Conservation (phyloP, 257 asterid species). For the Solanum chiquidenum region DNA sequence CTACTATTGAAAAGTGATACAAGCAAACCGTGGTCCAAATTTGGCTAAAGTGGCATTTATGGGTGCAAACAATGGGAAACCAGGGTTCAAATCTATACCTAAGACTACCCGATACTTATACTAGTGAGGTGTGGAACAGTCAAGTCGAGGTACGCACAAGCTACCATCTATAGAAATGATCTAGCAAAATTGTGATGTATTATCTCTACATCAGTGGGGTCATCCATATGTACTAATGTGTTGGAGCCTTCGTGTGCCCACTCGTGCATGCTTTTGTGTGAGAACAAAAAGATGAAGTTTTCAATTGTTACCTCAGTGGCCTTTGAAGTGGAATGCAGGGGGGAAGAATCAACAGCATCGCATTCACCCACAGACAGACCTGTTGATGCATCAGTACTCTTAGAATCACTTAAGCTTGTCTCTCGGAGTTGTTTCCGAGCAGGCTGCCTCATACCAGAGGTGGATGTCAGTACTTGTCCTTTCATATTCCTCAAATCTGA, state of each 20-base stretch:
- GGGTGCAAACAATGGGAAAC: background rate
- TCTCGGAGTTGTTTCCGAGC: constrained; percentile 55
- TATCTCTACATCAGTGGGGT: background rate
- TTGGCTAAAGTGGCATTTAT: background rate
- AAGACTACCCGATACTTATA: background rate
- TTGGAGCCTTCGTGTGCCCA: background rate
- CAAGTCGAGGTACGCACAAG: background rate
- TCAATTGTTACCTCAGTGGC: constrained; percentile 47
- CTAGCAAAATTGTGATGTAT: background rate
- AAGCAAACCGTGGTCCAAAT: background rate
- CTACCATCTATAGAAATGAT: background rate
- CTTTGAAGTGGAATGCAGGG: constrained; percentile 66
- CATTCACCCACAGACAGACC: constrained; percentile 41
- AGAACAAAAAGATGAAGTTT: background rate
- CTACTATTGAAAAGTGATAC: background rate
- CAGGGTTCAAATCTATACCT: background rate
- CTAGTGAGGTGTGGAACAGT: background rate
- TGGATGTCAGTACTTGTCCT: constrained; percentile 43
- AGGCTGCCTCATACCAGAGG: constrained; percentile 46
- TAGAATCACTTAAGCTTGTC: constrained; percentile 50
- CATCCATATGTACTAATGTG: background rate
- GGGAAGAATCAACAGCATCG: constrained; percentile 46
- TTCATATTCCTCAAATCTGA: constrained; percentile 54
- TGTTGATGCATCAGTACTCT: constrained; percentile 53
- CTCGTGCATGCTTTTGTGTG: background rate